These are phyloP conservation scores for Trebouxia sp. DNA, from an alignment of 139 green algal species.

Conservation along the genomic window DNA sequence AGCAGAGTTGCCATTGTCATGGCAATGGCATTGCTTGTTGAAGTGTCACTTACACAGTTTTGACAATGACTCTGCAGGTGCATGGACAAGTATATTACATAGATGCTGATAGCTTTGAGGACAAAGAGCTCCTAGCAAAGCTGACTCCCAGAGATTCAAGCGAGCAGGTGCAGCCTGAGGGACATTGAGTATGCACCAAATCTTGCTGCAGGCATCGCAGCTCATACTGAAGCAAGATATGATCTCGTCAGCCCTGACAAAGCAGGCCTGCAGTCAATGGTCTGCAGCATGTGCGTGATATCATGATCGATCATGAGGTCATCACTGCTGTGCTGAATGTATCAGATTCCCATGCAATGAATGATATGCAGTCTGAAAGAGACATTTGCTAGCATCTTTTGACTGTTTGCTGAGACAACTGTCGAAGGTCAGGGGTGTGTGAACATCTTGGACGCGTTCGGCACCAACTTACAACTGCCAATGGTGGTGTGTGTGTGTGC, in stretches of 20 bases:
- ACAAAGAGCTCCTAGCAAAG: conserved; percentile 44
- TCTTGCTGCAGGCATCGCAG: background rate
- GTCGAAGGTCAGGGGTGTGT: too few relatives aligned
- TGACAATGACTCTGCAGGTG: conserved; percentile 11
- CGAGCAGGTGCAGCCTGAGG: background rate
- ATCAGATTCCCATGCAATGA: too few relatives aligned
- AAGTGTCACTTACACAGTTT: too few relatives aligned
- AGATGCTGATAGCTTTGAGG: conserved; percentile 40
- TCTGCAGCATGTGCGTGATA: background rate
- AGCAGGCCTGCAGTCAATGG: background rate
- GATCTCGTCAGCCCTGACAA: background rate
- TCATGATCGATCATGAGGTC: background rate
- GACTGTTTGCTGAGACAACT: too few relatives aligned
- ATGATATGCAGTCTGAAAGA: too few relatives aligned
- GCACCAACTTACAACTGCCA: too few relatives aligned
- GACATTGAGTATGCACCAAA: background rate
- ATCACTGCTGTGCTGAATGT: background rate
- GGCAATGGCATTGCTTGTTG: too few relatives aligned
- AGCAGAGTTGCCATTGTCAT: background rate
- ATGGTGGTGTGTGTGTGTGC: too few relatives aligned
- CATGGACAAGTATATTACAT: conserved; percentile 42
- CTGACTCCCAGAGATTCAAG: conserved; percentile 39
- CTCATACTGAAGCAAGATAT: background rate
- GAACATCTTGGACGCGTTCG: too few relatives aligned
- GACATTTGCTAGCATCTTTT: too few relatives aligned